Evolutionary conservation across 305 asterid genomes (phyloP).

Genomic region (Salvia sclarea): DNA sequence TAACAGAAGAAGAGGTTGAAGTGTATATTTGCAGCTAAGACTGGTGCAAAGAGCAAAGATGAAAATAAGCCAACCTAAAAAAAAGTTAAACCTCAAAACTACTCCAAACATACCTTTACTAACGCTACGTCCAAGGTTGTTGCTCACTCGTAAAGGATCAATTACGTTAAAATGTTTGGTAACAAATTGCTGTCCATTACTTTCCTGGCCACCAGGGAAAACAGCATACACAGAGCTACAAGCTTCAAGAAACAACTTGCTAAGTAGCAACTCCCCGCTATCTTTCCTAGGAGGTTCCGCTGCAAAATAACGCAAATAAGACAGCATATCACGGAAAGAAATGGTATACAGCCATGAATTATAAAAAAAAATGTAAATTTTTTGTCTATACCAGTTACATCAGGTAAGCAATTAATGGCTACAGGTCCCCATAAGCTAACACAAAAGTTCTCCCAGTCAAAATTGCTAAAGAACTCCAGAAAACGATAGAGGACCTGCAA

Average conservation of each 20-base stretch:
- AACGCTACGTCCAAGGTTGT: constrained; percentile 98
- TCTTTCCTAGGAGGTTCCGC: constrained; percentile 89
- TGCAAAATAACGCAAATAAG: constrained; percentile 43
- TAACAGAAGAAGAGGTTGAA: constrained; percentile 8
- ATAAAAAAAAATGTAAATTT: constrained; percentile 13
- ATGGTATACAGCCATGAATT: constrained; percentile 19
- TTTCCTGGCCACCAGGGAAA: constrained; percentile 71
- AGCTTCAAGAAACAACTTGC: constrained; percentile 79
- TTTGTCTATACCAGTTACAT: constrained; percentile 77
- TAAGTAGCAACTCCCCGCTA: constrained; percentile 70
- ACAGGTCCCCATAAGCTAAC: constrained; percentile 98
- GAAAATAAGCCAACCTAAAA: not conserved
- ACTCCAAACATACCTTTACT: constrained; percentile 66
- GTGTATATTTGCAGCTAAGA: not conserved
- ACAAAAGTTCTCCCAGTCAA: constrained; percentile 92
- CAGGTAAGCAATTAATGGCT: constrained; percentile 75
- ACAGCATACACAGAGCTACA: constrained; percentile 88
- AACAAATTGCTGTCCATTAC: constrained; percentile 71
- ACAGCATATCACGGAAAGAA: constrained; percentile 7
- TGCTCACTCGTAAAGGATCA: constrained; percentile 88
- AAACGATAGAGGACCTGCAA: constrained; percentile 79
- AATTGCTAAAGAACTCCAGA: constrained; percentile 88
- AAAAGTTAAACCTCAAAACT: not conserved
- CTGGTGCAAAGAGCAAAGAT: constrained; percentile 8
- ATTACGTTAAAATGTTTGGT: constrained; percentile 84